These are phyloP conservation scores for Pseudocercospora pini-densiflorae DNA, from an alignment of 2,329 filamentous ascomycete genomes.

Conservation along the genomic window DNA sequence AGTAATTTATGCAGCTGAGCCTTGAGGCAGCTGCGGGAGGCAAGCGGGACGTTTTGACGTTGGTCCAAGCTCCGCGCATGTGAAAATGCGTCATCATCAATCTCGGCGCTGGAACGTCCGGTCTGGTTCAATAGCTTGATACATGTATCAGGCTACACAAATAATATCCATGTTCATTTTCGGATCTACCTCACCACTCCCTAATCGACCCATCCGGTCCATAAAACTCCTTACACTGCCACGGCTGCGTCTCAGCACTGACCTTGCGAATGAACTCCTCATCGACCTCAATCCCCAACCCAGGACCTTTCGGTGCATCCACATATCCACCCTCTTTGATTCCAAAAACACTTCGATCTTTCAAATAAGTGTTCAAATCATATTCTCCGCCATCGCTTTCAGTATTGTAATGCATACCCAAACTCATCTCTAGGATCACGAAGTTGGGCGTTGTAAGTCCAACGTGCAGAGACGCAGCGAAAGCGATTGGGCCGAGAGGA, in stretches of 20 bases:
- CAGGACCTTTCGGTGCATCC: conserved; percentile 34
- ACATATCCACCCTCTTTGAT: conserved; percentile 37
- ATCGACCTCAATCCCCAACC: conserved; percentile 51
- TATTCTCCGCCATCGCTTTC: conserved; percentile 58
- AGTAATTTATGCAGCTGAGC: not conserved
- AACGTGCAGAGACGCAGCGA: conserved; percentile 73
- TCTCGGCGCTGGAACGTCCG: not conserved
- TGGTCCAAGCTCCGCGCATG: not conserved
- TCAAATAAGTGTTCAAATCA: conserved; percentile 55
- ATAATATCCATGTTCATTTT: not conserved
- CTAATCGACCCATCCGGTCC: conserved; percentile 69
- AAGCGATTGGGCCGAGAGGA: conserved; percentile 72
- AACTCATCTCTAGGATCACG: conserved; percentile 76
- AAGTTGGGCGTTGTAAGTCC: conserved; percentile 67
- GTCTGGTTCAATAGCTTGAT: not conserved
- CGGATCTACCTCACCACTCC: conserved; percentile 62
- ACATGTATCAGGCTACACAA: too few relatives aligned
- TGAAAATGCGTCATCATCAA: not conserved
- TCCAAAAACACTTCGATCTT: conserved; percentile 35
- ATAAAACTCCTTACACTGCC: conserved; percentile 69
- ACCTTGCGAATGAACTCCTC: conserved; percentile 68
- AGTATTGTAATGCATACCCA: conserved; percentile 78
- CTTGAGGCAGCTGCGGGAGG: not conserved
- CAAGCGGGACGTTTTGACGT: not conserved
- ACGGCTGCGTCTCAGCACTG: conserved; percentile 63